Percentiles rank a stretch among this genome's conserved stretches.
These are phyloP conservation scores for Castanospermum australe DNA, from an alignment of 306 rosid species.

Conservation along the genomic window DNA sequence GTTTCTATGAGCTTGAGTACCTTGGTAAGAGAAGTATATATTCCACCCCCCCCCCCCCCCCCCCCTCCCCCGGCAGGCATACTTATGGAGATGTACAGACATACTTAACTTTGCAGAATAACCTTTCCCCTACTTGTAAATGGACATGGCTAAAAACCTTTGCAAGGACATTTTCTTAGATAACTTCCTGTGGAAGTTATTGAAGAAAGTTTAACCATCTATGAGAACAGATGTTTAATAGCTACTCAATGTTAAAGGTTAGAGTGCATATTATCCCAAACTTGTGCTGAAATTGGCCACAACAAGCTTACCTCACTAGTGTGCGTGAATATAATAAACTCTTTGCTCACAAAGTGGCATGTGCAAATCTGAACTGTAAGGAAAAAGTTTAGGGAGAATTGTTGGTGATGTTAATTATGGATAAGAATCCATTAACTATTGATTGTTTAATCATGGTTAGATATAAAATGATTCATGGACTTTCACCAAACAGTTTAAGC, in stretches of 20 bases:
- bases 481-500: too few relatives aligned
- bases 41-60: not conserved
- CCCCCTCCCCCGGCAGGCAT: not conserved
- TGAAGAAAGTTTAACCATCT: conserved; percentile 2
- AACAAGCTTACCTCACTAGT: not conserved
- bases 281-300: not conserved
- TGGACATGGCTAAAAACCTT: not conserved
- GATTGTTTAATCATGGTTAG: too few relatives aligned
- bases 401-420: too few relatives aligned
- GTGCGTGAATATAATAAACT: too few relatives aligned
- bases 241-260: not conserved
- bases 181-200: not conserved
- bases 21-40: conserved; percentile 55
- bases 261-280: not conserved
- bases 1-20: conserved; percentile 94
- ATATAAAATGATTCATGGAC: too few relatives aligned
- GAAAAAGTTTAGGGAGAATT: not conserved
- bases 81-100: not conserved
- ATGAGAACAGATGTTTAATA: too few relatives aligned
- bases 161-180: not conserved
- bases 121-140: not conserved
- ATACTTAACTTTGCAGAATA: not conserved
- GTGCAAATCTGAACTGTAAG: not conserved
- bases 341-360: too few relatives aligned
- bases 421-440: too few relatives aligned